Evolutionary conservation across 2,329 filamentous ascomycete species (phyloP).

Genomic region (Canariomyces notabilis): DNA sequence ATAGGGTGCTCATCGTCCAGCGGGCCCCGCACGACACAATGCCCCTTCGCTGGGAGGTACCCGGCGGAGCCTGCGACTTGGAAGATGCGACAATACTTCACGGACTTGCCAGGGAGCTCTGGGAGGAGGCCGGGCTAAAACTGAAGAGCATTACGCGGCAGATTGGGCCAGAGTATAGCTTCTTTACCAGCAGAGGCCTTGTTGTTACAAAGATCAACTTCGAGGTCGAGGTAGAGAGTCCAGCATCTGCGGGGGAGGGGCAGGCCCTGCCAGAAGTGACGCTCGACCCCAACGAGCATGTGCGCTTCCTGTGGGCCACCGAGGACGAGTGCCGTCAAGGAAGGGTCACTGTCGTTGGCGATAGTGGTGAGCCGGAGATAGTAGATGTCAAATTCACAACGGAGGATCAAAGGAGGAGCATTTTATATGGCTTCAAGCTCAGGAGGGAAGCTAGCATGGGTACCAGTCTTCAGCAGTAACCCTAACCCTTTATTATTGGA

Average conservation of each 20-base stretch:
- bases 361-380: neutral
- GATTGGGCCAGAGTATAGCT: constrained; percentile 20
- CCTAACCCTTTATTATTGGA: constrained; percentile 12
- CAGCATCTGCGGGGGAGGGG: neutral
- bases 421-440: constrained; percentile 24
- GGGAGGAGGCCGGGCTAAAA: constrained; percentile 38
- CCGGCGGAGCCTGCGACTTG: constrained; percentile 37
- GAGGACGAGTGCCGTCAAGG: constrained; percentile 30
- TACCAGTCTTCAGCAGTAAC: neutral
- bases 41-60: constrained; percentile 39
- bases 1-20: constrained; percentile 36
- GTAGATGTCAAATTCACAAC: constrained; percentile 25
- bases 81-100: constrained; percentile 34
- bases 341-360: constrained; percentile 1
- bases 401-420: constrained; percentile 17
- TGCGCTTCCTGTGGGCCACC: constrained; percentile 31
- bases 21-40: constrained; percentile 35
- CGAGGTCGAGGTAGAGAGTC: constrained; percentile 23
- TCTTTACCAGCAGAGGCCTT: constrained; percentile 24
- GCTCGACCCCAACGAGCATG: constrained; percentile 33
- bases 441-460: constrained; percentile 4
- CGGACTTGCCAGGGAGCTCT: constrained; percentile 36
- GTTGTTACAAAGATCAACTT: constrained; percentile 27
- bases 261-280: constrained; percentile 18
- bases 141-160: constrained; percentile 25